Conservation (phyloP, 1,139 yeast genomes). For the Kodamaea derodonti region DNA sequence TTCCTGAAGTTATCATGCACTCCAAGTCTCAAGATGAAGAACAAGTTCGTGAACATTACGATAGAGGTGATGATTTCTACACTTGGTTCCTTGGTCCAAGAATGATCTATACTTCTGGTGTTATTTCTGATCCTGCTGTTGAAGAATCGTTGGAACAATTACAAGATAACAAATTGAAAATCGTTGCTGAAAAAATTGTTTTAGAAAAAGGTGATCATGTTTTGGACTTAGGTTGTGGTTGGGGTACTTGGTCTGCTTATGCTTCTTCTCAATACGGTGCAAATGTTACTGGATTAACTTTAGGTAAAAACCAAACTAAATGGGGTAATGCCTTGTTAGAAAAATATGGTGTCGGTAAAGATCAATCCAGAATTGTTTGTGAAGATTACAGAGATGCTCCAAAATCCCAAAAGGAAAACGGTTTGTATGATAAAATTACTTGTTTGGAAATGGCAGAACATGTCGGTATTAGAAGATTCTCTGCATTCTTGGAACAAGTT, state of each 20-base stretch:
- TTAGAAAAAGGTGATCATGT: slow-evolving; percentile 68
- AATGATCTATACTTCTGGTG: slow-evolving; percentile 90
- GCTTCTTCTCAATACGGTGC: slow-evolving; percentile 86
- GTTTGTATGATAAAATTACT: slow-evolving; percentile 81
- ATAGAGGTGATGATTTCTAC: slow-evolving; percentile 95
- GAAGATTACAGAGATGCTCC: slow-evolving; percentile 92
- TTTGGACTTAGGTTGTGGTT: slow-evolving; percentile 90
- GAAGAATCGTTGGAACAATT: slow-evolving; percentile 82
- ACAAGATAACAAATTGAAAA: slow-evolving; percentile 85
- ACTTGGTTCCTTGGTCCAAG: slow-evolving; percentile 93
- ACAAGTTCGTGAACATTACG: slow-evolving; percentile 93
- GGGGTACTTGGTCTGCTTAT: slow-evolving; percentile 91
- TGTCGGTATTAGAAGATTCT: slow-evolving; percentile 86
- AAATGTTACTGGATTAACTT: slow-evolving; percentile 81
- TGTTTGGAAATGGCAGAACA: slow-evolving; percentile 97
- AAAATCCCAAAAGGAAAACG: slow-evolving; percentile 50
- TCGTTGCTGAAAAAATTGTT: slow-evolving; percentile 84
- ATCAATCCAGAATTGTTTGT: slow-evolving; percentile 78
- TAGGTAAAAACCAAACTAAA: slow-evolving; percentile 86
- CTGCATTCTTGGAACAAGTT: slow-evolving; percentile 73
- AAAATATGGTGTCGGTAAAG: slow-evolving; percentile 61
- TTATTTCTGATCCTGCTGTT: slow-evolving; percentile 63
- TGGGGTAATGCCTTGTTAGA: slow-evolving; percentile 77
- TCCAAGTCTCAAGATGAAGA: slow-evolving; percentile 94
- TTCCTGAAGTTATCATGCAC: slow-evolving; percentile 90